Conservation (phyloP, 139 green algal species). For the Dunaliella primolecta region DNA sequence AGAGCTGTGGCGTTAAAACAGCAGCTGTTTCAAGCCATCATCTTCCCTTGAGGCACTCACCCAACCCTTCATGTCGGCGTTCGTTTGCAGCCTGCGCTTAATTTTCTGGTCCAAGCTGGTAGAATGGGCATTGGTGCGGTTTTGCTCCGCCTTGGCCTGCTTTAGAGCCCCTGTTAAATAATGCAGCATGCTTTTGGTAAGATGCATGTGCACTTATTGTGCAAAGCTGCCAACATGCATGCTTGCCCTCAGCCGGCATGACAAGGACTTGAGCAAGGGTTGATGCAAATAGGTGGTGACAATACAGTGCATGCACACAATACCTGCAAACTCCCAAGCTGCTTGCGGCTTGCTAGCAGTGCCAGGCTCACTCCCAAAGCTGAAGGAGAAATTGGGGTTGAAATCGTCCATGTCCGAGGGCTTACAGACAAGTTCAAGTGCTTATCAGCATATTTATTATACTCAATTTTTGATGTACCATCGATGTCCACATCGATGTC, state of each 20-base stretch:
- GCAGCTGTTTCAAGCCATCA: too few relatives aligned
- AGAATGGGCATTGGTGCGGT: conserved; percentile 10
- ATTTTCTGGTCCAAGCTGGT: conserved; percentile 73
- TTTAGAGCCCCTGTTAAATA: conserved; percentile 44
- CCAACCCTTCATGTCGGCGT: background rate
- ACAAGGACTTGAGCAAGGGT: background rate
- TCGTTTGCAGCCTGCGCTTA: conserved; percentile 29
- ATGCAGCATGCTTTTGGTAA: too few relatives aligned
- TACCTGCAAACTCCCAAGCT: conserved; percentile 77
- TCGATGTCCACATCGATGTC: background rate
- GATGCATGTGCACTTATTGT: background rate
- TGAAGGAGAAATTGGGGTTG: conserved; percentile 66
- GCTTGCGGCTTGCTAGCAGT: conserved; percentile 39
- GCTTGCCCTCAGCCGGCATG: background rate
- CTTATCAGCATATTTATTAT: too few relatives aligned
- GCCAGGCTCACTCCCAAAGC: conserved; percentile 36
- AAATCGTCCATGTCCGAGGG: too few relatives aligned
- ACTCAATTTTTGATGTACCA: background rate
- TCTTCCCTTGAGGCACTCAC: too few relatives aligned
- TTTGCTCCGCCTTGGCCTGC: conserved; percentile 41
- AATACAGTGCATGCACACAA: background rate
- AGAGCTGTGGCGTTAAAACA: too few relatives aligned
- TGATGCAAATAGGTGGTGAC: too few relatives aligned
- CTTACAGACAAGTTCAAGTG: too few relatives aligned
- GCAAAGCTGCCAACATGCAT: background rate